These are phyloP conservation scores for Starmera stellimalicola DNA, from an alignment of 1,139 yeast species.

Conservation along the genomic window DNA sequence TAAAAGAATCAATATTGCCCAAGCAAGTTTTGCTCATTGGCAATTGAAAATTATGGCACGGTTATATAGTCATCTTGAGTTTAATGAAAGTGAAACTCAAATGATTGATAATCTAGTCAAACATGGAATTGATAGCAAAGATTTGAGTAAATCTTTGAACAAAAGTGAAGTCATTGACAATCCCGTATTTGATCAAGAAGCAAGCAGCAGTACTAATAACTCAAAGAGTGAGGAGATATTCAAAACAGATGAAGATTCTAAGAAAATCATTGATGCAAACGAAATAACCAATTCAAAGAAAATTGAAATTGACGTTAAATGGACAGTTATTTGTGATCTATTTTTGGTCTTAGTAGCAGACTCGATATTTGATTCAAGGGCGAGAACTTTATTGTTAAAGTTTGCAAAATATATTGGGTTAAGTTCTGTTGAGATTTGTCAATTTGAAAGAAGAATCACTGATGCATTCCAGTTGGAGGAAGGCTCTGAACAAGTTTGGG, in stretches of 20 bases:
- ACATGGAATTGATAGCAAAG: constrained; percentile 74
- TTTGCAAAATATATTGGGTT: constrained; percentile 61
- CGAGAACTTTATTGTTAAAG: constrained; percentile 60
- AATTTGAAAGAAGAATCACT: constrained; percentile 85
- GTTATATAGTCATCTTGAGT: constrained; percentile 73
- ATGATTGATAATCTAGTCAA: constrained; percentile 85
- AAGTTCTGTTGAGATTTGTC: constrained; percentile 56
- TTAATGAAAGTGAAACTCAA: constrained; percentile 59
- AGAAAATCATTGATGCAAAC: constrained; percentile 24
- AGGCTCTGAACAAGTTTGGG: constrained; percentile 61
- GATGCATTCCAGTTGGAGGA: constrained; percentile 86
- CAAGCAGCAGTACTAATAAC: constrained; percentile 2
- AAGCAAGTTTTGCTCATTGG: constrained; percentile 82
- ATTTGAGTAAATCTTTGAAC: constrained; percentile 52
- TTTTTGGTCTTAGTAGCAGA: constrained; percentile 74
- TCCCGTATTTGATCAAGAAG: constrained; percentile 23
- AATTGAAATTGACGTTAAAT: constrained; percentile 67
- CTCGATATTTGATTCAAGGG: constrained; percentile 82
- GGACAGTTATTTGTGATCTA: constrained; percentile 91
- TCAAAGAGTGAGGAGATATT: constrained; percentile 4
- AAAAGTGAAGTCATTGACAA: constrained; percentile 33
- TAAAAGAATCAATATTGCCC: constrained; percentile 56
- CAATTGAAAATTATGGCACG: constrained; percentile 62
- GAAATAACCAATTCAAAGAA: constrained; percentile 26
- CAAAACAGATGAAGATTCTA: constrained; percentile 3